Percentiles rank a stretch among this genome's conserved stretches.
Conservation (phyloP, 1,139 yeast genomes). For the Hansenula sp. region DNA sequence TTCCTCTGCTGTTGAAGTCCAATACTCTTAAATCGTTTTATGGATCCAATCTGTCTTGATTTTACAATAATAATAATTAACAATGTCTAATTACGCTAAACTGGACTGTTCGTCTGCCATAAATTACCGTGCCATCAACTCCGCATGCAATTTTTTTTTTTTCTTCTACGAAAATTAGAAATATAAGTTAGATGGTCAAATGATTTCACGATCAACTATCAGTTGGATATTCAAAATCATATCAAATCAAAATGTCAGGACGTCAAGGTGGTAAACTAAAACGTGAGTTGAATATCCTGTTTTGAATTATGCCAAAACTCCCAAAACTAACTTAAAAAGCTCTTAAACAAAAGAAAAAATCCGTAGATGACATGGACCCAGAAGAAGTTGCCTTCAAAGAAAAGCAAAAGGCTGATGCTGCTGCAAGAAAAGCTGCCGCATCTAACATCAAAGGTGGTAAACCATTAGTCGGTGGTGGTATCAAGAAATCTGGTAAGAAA, state of each 20-base stretch:
- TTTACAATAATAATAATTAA: too few species aligned
- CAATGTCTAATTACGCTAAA: too few species aligned
- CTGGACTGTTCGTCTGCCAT: too few species aligned
- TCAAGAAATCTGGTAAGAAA: conserved; percentile 82
- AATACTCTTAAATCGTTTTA: too few species aligned
- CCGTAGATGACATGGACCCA: conserved; percentile 69
- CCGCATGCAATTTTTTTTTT: conserved; percentile 1
- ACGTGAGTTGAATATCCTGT: too few species aligned
- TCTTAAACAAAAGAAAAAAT: conserved; percentile 61
- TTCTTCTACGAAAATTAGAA: background rate
- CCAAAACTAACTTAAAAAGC: conserved; percentile 13
- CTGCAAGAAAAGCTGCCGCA: conserved; percentile 88
- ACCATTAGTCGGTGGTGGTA: conserved; percentile 90
- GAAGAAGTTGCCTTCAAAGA: conserved; percentile 89
- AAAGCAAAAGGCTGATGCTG: conserved; percentile 92
- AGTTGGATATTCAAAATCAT: background rate
- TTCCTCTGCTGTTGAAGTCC: too few species aligned
- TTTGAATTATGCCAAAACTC: too few species aligned
- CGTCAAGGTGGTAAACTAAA: conserved; percentile 68
- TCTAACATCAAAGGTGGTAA: conserved; percentile 86
- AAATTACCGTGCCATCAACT: background rate
- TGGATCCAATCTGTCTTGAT: background rate
- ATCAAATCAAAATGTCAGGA: conserved; percentile 46
- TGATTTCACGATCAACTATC: too few species aligned
- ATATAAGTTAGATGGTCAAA: background rate